Conservation (phyloP, 495 filamentous ascomycete genomes). For the Penicillium ochrochloron region DNA sequence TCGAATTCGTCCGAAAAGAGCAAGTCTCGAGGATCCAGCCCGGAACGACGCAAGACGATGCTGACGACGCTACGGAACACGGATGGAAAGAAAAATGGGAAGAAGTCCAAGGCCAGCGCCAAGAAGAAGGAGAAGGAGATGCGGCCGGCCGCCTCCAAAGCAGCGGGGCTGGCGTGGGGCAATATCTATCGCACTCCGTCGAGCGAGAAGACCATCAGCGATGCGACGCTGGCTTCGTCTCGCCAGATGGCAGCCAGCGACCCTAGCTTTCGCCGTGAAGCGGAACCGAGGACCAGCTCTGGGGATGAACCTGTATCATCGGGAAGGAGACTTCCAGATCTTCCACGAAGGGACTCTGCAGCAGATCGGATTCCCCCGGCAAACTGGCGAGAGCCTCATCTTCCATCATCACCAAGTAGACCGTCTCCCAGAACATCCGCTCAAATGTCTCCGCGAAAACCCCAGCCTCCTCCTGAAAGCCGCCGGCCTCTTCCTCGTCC, state of each 20-base stretch:
- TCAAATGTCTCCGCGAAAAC: constrained; percentile 17
- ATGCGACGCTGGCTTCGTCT: constrained; percentile 43
- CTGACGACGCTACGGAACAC: constrained; percentile 76
- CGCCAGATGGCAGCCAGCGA: constrained; percentile 37
- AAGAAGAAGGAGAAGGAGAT: constrained; percentile 43
- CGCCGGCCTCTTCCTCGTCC: constrained; percentile 12
- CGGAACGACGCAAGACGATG: constrained; percentile 80
- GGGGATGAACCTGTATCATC: constrained; percentile 32
- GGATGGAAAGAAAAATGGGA: constrained; percentile 62
- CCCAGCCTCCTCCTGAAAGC: constrained; percentile 18
- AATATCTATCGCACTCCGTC: constrained; percentile 48
- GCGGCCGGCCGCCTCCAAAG: constrained; percentile 72
- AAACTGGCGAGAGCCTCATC: constrained; percentile 41
- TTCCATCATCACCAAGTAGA: constrained; percentile 20
- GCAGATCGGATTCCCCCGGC: constrained; percentile 31
- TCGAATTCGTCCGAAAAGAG: constrained; percentile 50
- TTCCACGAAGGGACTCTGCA: constrained; percentile 12
- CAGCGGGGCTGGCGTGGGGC: constrained; percentile 86
- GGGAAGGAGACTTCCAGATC: constrained; percentile 12
- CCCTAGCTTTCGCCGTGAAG: constrained; percentile 30
- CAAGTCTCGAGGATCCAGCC: constrained; percentile 71
- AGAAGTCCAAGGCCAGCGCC: constrained; percentile 44
- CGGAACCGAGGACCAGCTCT: constrained; percentile 32
- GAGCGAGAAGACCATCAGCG: constrained; percentile 38
- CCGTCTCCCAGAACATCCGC: constrained; percentile 19